Base-by-base conservation (phyloP, 495 filamentous ascomycete species). In the Platismatia glauca region DNA sequence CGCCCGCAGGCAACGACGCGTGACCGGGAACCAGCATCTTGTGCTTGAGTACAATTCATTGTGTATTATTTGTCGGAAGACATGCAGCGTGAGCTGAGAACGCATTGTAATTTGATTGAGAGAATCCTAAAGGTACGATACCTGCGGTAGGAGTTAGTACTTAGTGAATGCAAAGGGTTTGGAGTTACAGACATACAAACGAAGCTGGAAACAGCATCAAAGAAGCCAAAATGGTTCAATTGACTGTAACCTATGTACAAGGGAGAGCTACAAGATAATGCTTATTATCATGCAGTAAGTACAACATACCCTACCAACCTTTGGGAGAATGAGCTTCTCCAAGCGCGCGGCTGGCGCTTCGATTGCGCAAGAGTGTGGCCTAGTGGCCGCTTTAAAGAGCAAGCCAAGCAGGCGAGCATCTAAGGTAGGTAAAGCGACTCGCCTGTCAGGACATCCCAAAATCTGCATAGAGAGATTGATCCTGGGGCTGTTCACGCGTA, bases 1-100 rank as follows among this genome's bases (percentile, higher is more conserved):
- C n/a, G 31, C 33, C 27, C 39, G 61, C 24, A 63, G 34, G 39
- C 61, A 63, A n/a, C 29, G 39, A 57, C 3, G 1, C 4, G 61
- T 33, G 60, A 50, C 39, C 38, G 35, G 50, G 64, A 64, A 56
- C 56, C 64, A 61, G 62, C 58, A 62, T 59, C 62, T 37, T 57
- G 59, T 56, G 64, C 59, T 67, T 50, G 66, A 55, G 65, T 60
- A 58, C 34, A 68, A 81, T 69, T 86, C 79, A 73, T 84, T 84
- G 68, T 84, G 78, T 63, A 89, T 77, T 60, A 93, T 79, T 66
- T 83, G 82, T 61, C 82, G 81, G 71, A 91, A 89, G 66, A 90
- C 85, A 71, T 81, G 75, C 73, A 86, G 82, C 57, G 89, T 86
- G 67, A 95, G 82, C 70, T 90, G 87, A 73, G 90, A 91, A 70